phyloP scores from a whole-genome alignment of 306 rosid genomes.

The Prunus armeniaca region DNA sequence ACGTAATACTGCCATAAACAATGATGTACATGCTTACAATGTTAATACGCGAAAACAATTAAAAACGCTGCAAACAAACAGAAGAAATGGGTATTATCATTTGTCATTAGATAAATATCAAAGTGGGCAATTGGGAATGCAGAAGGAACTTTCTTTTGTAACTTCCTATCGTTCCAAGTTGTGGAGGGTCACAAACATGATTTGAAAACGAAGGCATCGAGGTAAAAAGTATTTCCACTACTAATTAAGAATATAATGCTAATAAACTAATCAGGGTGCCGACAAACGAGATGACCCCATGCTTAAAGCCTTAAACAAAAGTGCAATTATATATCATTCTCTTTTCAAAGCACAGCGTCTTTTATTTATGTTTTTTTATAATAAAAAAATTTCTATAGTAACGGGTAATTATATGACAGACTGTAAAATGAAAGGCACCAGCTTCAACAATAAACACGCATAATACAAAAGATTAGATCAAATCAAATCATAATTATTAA shows the following conservation, averaged over 20 bases:
- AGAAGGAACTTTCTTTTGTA: not conserved
- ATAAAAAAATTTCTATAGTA: too few species aligned
- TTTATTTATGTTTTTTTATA: not conserved
- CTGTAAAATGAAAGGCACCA: not conserved
- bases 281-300: not conserved
- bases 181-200: not conserved
- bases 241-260: conserved; percentile 3
- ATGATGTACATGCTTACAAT: not conserved
- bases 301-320: not conserved
- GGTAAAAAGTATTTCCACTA: not conserved
- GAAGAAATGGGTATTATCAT: not conserved
- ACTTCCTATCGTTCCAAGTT: too few species aligned
- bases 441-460: not conserved
- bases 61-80: not conserved
- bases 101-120: not conserved
- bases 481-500: not conserved
- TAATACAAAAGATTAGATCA: too few species aligned
- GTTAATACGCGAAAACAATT: not conserved
- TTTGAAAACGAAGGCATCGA: not conserved
- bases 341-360: not conserved
- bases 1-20: not conserved
- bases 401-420: not conserved
- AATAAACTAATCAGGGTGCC: not conserved
- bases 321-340: not conserved
- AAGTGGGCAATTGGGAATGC: not conserved